Percentiles rank a stretch among this genome's conserved stretches.
Conservation (phyloP, 192 early-diverging fungal genomes). For the Nowakowskiella sp. region DNA sequence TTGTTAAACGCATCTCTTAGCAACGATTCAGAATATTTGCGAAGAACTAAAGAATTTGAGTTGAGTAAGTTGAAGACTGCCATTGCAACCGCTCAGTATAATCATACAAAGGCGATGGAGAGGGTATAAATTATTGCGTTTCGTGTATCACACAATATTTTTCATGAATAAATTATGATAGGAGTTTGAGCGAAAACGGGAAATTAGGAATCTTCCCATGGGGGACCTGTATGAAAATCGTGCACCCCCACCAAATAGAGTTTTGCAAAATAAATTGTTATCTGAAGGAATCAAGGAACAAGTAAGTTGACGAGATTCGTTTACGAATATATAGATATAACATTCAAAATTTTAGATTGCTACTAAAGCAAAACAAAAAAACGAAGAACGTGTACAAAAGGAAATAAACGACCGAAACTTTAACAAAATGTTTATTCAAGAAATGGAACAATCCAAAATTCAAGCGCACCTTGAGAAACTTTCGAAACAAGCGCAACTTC, state of each 20-base stretch:
- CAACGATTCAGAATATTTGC: constrained; percentile 30
- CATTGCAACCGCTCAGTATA: constrained; percentile 29
- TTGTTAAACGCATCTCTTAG: constrained; percentile 35
- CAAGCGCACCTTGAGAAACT: constrained; percentile 36
- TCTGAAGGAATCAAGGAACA: constrained; percentile 28
- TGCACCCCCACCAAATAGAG: constrained; percentile 21
- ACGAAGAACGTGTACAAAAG: constrained; percentile 7
- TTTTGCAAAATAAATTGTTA: constrained; percentile 16
- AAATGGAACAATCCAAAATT: constrained; percentile 30
- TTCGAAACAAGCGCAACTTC: constrained; percentile 21
- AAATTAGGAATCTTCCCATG: constrained; percentile 19
- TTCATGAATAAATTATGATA: background rate
- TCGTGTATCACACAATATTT: background rate
- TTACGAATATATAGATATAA: background rate
- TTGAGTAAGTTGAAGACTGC: constrained; percentile 14
- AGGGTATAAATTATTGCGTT: constrained; percentile 7
- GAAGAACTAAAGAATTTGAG: constrained; percentile 23
- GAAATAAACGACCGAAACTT: constrained; percentile 28
- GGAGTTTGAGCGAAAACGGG: constrained; percentile 6
- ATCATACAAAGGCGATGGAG: constrained; percentile 22
- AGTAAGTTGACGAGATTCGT: constrained; percentile 8
- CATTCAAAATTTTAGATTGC: constrained; percentile 20
- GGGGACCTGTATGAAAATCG: constrained; percentile 40
- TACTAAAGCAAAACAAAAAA: constrained; percentile 9
- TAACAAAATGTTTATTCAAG: constrained; percentile 24